Evolutionary conservation across 2,329 filamentous ascomycete species (phyloP).

Genomic region (Aspergillus melleus): DNA sequence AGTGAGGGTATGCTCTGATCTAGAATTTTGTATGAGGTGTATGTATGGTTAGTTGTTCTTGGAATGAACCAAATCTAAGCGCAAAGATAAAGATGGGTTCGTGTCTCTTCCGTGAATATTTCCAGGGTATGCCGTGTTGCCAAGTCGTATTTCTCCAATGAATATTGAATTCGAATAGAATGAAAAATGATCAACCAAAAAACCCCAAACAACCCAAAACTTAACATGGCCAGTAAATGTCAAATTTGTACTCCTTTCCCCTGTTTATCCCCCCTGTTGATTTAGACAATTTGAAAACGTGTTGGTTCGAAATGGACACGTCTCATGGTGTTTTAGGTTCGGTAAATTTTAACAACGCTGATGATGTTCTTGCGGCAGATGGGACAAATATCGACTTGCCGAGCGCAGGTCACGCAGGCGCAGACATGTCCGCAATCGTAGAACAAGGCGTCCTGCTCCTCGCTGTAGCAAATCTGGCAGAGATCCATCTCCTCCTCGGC

Average conservation of each 20-base stretch:
- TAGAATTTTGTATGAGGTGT: not conserved
- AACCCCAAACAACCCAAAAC: conserved; percentile 3
- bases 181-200: not conserved
- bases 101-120: not conserved
- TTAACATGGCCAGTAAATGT: not conserved
- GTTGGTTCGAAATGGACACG: not conserved
- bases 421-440: conserved; percentile 65
- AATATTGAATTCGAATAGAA: conserved; percentile 6
- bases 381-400: conserved; percentile 59
- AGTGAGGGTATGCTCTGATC: not conserved
- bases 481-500: conserved; percentile 61
- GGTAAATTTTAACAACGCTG: conserved; percentile 59
- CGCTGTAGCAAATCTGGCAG: conserved; percentile 64
- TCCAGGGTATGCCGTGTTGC: conserved; percentile 20
- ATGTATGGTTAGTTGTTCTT: too few relatives aligned
- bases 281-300: not conserved
- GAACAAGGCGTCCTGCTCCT: conserved; percentile 60
- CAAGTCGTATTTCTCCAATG: conserved; percentile 11
- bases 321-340: conserved; percentile 32
- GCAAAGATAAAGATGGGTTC: not conserved
- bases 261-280: not conserved
- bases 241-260: not conserved
- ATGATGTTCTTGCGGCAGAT: conserved; percentile 60
- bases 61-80: not conserved
- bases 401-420: conserved; percentile 60